phyloP scores from a whole-genome alignment of 352 stramenopile genomes.

The Phytophthora syringae region DNA sequence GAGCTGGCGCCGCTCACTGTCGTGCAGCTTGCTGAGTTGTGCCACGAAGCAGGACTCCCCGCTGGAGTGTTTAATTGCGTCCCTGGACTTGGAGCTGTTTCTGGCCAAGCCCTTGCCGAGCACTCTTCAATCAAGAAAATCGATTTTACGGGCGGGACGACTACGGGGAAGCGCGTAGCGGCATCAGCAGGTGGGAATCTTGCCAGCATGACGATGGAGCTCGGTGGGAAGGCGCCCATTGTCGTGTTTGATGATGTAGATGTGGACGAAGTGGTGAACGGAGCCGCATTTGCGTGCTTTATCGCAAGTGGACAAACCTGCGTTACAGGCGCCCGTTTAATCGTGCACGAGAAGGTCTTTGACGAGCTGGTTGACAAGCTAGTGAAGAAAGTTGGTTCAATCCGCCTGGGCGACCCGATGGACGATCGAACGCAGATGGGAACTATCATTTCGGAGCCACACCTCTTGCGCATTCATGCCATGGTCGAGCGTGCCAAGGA shows the following conservation, averaged over 20 bases:
- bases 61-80: conserved; percentile 59
- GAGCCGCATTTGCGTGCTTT: conserved; percentile 71
- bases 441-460: conserved; percentile 67
- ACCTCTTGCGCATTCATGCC: conserved; percentile 68
- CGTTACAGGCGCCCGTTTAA: conserved; percentile 80
- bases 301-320: conserved; percentile 85
- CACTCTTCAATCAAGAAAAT: conserved; percentile 59
- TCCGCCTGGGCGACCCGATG: conserved; percentile 67
- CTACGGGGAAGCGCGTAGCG: conserved; percentile 44
- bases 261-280: conserved; percentile 65
- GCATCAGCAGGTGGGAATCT: conserved; percentile 46
- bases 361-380: conserved; percentile 76
- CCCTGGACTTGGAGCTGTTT: conserved; percentile 40
- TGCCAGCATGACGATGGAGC: conserved; percentile 66
- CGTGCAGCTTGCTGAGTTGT: conserved; percentile 53
- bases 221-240: conserved; percentile 74
- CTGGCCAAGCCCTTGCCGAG: conserved; percentile 43
- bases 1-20: conserved; percentile 77
- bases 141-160: conserved; percentile 58
- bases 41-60: conserved; percentile 43
- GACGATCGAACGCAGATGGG: conserved; percentile 62
- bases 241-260: conserved; percentile 76
- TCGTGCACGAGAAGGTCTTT: conserved; percentile 82
- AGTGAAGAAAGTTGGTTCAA: conserved; percentile 55
- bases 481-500: conserved; percentile 78